These are phyloP conservation scores for Tylopilus felleus DNA, from an alignment of 768 basidiomycete genomes.

Conservation along the genomic window DNA sequence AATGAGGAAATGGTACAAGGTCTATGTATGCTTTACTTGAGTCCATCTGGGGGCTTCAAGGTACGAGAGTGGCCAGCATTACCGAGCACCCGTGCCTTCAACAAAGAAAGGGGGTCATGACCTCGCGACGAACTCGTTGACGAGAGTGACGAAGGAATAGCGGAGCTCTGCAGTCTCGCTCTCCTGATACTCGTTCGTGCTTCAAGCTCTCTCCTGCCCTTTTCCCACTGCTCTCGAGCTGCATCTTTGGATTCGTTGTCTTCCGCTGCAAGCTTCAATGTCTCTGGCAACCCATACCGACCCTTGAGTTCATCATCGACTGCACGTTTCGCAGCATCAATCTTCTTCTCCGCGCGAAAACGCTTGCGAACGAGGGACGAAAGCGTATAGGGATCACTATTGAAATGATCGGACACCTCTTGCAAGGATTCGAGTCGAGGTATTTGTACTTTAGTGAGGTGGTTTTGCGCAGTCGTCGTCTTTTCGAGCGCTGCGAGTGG, in stretches of 20 bases:
- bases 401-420: constrained; percentile 70
- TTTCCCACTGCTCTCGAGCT: constrained; percentile 63
- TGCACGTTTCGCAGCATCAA: constrained; percentile 62
- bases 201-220: constrained; percentile 46
- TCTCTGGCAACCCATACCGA: constrained; percentile 73
- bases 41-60: constrained; percentile 23
- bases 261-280: constrained; percentile 62
- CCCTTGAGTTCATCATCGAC: constrained; percentile 71
- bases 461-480: constrained; percentile 71
- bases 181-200: constrained; percentile 46
- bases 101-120: constrained; percentile 35
- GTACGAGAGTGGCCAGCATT: constrained; percentile 46
- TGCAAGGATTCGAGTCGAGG: constrained; percentile 83
- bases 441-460: constrained; percentile 67
- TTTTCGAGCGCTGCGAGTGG: constrained; percentile 90
- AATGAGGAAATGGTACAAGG: background rate
- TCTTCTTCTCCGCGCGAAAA: constrained; percentile 86
- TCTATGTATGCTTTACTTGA: constrained; percentile 9
- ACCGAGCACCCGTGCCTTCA: constrained; percentile 55
- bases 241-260: constrained; percentile 56
- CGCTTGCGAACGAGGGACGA: constrained; percentile 72
- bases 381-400: constrained; percentile 82
- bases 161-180: constrained; percentile 38
- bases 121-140: constrained; percentile 15
- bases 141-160: constrained; percentile 22